Evolutionary conservation across 306 rosid genomes (phyloP), one percentile per base, ranked within the genome.

Genomic region (Oxytropis ochrocephala): DNA sequence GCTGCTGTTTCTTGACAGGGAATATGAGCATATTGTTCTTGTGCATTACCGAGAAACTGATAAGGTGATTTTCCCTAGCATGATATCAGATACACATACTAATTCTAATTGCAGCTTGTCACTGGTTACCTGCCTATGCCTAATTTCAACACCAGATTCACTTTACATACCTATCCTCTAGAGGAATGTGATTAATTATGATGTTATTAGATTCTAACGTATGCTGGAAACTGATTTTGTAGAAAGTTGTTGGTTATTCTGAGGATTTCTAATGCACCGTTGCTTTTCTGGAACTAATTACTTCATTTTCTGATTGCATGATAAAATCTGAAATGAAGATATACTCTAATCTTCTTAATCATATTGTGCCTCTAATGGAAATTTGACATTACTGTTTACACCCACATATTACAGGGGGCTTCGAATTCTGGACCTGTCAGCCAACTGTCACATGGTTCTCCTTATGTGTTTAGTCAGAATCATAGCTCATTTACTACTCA

Each of bases 1-100:
- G 50, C 63, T 80, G 33, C 62, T 73, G 71, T 64, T 81, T 75
- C 70, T 67, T 87, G 49, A 64, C 96, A 95, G 99, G 87, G 84
- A 84, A 72, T 84, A 55, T 75, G 99, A 95, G 50, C 97, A 95
- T 83, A 74, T 95, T 69, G 99, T 91, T 83, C 92, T 95, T 27
- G 99, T 95, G 53, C 99, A 95, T 78, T 95, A 95, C 76, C 87
- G 97, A 81, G 89, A 91, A 47, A 89, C 83, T 58, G 83, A 72
- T 65, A 88, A 87, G 95, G 99, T 91, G 77, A 87, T 86, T 78
- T 74, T 72, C 64, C 59, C 47, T 17, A 65, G 59, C 67, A 68
- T 59, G 59, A 64, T 47, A 52, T 36, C 68, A 71, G 80, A 75
- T 51, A 30, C 36, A 39, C 39, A 57, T 43, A 69, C 33, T 47